phyloP scores from a whole-genome alignment of 768 basidiomycete genomes.

The Kwoniella mangroviensis region DNA sequence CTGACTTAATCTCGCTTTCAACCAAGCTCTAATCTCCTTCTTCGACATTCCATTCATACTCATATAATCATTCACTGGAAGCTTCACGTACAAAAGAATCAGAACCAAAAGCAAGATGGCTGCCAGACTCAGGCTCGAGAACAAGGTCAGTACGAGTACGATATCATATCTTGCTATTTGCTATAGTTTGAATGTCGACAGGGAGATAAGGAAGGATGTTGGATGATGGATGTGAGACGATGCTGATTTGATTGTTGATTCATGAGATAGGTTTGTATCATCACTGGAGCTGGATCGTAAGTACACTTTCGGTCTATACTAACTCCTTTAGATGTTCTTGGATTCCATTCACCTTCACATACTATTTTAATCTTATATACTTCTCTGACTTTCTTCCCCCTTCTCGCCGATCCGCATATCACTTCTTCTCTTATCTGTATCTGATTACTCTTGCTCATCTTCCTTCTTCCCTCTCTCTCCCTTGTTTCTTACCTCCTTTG shows the following conservation, averaged over 20 bases:
- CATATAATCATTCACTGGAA: not conserved
- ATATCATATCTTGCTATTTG: not conserved
- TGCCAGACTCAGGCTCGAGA: conserved; percentile 26
- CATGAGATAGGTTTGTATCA: conserved; percentile 59
- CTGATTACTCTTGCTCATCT: too few species aligned
- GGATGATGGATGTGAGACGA: not conserved
- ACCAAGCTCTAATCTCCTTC: too few species aligned
- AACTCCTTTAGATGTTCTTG: too few species aligned
- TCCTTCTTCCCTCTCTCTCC: too few species aligned
- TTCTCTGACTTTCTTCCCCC: too few species aligned
- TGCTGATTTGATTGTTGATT: conserved; percentile 1
- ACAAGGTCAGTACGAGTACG: conserved; percentile 20
- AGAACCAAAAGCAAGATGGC: conserved; percentile 12
- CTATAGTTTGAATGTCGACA: not conserved
- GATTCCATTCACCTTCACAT: too few species aligned
- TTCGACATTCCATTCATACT: not conserved
- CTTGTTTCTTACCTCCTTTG: too few species aligned
- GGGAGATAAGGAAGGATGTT: not conserved
- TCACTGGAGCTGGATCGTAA: conserved; percentile 89
- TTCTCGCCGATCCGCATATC: too few species aligned
- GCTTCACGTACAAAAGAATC: not conserved
- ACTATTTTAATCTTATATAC: too few species aligned
- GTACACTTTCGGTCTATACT: conserved; percentile 51
- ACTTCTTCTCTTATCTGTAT: too few species aligned
- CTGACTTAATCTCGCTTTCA: too few species aligned